phyloP scores from a whole-genome alignment of 2,329 filamentous ascomycete genomes.

The Cladosporium colombiae region DNA sequence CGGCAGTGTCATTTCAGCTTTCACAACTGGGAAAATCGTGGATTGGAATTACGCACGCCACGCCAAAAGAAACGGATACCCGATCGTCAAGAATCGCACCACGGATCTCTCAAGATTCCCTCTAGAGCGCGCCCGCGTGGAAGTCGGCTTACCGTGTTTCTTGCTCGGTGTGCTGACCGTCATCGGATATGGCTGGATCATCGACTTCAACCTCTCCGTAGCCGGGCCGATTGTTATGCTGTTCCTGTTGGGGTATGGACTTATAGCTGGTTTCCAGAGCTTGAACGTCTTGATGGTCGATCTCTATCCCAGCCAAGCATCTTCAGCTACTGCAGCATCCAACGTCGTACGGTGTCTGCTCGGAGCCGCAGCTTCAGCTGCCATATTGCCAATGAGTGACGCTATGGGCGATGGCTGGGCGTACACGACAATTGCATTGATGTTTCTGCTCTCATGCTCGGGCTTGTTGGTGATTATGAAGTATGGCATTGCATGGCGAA shows the following conservation, averaged over 20 bases:
- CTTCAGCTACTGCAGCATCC: conserved; percentile 47
- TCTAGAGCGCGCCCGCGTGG: conserved; percentile 46
- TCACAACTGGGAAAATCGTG: conserved; percentile 43
- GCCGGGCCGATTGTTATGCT: conserved; percentile 33
- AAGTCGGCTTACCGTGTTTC: conserved; percentile 44
- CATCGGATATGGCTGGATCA: conserved; percentile 46
- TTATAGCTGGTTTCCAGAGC: conserved; percentile 46
- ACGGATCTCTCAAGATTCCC: conserved; percentile 44
- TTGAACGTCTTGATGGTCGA: conserved; percentile 52
- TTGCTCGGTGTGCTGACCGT: conserved; percentile 35
- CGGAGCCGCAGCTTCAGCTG: conserved; percentile 45
- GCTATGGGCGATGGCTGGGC: conserved; percentile 46
- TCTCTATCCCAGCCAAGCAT: conserved; percentile 44
- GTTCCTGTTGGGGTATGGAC: conserved; percentile 36
- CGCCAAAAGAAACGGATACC: conserved; percentile 36
- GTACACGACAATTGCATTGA: conserved; percentile 41
- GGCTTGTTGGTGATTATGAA: conserved; percentile 28
- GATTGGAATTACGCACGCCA: conserved; percentile 48
- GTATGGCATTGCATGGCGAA: conserved; percentile 33
- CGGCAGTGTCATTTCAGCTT: conserved; percentile 43
- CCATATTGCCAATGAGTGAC: conserved; percentile 42
- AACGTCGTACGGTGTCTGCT: conserved; percentile 48
- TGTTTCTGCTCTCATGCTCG: conserved; percentile 26
- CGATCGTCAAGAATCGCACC: conserved; percentile 38
- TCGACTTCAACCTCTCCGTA: conserved; percentile 36